Evolutionary conservation across 768 basidiomycete genomes (phyloP).

Genomic region (Polyporus arcularius): DNA sequence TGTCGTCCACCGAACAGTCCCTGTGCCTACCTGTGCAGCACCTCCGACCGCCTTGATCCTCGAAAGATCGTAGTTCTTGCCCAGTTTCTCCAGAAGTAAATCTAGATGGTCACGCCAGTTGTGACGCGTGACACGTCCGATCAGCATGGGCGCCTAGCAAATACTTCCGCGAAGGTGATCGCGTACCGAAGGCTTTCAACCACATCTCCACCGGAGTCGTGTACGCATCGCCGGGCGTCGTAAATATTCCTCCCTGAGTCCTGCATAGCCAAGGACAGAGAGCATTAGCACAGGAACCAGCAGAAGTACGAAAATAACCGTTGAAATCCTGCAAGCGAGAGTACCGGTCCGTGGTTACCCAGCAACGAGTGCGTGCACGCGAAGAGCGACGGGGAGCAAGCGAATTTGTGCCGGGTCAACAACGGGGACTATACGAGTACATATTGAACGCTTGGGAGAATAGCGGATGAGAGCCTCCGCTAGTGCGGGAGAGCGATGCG

Average conservation of each 20-base stretch:
- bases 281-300: not conserved
- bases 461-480: not conserved
- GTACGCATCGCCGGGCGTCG: slow-evolving; percentile 82
- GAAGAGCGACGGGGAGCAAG: not conserved
- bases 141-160: slow-evolving; percentile 18
- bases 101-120: slow-evolving; percentile 43
- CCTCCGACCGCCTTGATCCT: slow-evolving; percentile 79
- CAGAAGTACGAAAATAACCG: not conserved
- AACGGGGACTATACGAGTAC: too few relatives aligned
- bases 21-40: slow-evolving; percentile 63
- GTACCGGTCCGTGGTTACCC: too few relatives aligned
- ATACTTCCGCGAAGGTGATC: slow-evolving; percentile 52
- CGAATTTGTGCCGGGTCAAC: not conserved
- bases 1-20: not conserved
- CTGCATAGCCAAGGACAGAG: slow-evolving; percentile 38
- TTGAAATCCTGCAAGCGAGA: not conserved
- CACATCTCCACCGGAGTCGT: slow-evolving; percentile 91
- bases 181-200: slow-evolving; percentile 81
- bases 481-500: not conserved
- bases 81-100: slow-evolving; percentile 71
- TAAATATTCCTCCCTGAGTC: slow-evolving; percentile 85
- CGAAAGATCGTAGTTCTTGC: slow-evolving; percentile 66
- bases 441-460: not conserved
- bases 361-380: too few relatives aligned
- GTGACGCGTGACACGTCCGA: slow-evolving; percentile 16